Base-by-base conservation (phyloP, 108 stramenopile species). In the Chaetoceros tenuissimus region DNA sequence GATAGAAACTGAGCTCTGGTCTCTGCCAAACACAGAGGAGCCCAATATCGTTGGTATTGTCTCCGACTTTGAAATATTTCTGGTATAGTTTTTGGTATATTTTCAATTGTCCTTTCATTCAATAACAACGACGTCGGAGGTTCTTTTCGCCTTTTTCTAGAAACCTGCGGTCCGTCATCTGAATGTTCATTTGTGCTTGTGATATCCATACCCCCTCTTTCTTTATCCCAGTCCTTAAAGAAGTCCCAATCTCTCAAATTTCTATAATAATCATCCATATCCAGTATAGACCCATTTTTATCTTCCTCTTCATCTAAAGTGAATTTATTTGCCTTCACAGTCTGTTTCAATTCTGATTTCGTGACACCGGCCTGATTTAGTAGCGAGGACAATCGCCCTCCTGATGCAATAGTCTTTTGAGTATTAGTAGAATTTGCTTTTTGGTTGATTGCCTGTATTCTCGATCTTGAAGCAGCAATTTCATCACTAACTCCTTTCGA, bases 201-300 rank as follows among this genome's bases (percentile, higher is more conserved):
- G 40, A 25, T 47, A 49, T 47, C n/a, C 57, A 48, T 24, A 19
- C 28, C 51, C 54, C 25, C 5, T 1, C 7, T 1, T 26, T 46
- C 62, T n/a, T 73, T 67, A 27, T 66, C 75, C 45, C 81, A 64
- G 0, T 87, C 77, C 1, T 48, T 50, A 2, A 87, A 57, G 59
- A 92, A 86, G 62, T 88, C 77, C 91, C 91, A 92, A n/a, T 76
- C 67, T 16, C 81, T 67, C 19, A 92, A 70, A 45, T 78, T 78
- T 30, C 81, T 80, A 86, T 87, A 92, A 63, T 85, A 92, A 43
- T 79, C 81, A 45, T 83, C 81, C 20, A 73, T 72, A 13, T 72
- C 58, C 48, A 49, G 13, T 5, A 40, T 13, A 13, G 8, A 10
- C 13, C 13, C 34, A 40, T 40, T 13, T 40, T 10, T 40, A 13